Percentiles rank a stretch among this genome's conserved stretches.
phyloP scores from a whole-genome alignment of 2,329 filamentous ascomycete species.

The Aspergillus phoenicis region DNA sequence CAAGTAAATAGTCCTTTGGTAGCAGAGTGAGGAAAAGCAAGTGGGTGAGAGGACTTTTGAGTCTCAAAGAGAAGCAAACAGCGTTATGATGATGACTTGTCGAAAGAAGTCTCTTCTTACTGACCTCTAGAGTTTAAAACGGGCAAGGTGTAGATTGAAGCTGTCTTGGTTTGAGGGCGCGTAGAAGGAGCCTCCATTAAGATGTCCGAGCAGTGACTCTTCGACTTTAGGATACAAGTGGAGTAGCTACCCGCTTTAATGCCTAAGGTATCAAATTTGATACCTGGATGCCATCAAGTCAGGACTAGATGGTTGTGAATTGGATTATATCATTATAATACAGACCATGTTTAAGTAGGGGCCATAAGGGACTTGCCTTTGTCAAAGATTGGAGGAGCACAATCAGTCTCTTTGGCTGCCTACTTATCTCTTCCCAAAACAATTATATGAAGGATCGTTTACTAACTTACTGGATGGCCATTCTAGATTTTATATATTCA shows the following conservation, averaged over 20 bases:
- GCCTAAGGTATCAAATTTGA: constrained; percentile 11
- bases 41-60: neutral
- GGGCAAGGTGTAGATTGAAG: neutral
- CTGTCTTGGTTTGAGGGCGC: neutral
- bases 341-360: no score
- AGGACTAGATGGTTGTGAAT: neutral
- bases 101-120: no score
- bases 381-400: no score
- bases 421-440: no score
- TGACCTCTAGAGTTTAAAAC: no score
- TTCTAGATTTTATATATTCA: no score
- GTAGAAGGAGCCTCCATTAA: neutral
- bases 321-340: no score
- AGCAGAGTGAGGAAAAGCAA: neutral
- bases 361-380: no score
- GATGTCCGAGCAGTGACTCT: neutral
- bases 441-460: no score
- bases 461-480: no score
- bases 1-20: neutral
- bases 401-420: no score
- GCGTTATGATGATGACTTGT: neutral
- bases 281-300: neutral
- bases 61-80: neutral
- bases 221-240: constrained; percentile 11
- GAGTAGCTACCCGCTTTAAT: constrained; percentile 13